Evolutionary conservation across 1,139 yeast genomes (phyloP), one percentile per base, ranked within the genome.

Genomic region (Geotrichum fermentans): DNA sequence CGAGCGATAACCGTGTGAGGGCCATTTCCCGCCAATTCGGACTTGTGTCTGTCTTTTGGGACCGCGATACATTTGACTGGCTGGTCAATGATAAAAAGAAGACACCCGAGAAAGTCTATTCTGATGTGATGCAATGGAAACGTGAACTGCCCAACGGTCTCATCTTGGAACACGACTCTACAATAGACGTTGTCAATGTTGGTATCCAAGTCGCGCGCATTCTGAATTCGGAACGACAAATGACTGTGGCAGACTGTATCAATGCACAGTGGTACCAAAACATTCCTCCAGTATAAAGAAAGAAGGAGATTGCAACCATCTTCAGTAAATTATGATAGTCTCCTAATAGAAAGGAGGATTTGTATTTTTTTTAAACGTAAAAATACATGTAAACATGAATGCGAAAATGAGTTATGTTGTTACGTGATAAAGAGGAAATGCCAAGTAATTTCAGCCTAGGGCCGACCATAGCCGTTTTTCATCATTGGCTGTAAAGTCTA

Each of bases 11-110:
- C 63, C 72, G 97, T 47, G 83, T 90, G 0, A 71, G 97, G 50
- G 72, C 83, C 1, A 86, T 90, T 49, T 76, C 88, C 16, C 72
- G 94, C 47, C 88, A 84, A 65, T 86, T 92, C 66, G 96, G 96
- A 0, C 76, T 90, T 75, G 90, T 83, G 60, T 79, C 85, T 14
- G 97, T 85, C 20, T 68, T 90, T 40, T 90, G 97, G 98, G 94
- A 89, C 63, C 79, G 78, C 59, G 97, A 90, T 65, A 80, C 96
- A 0, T 83, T 83, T 67, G 97, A 92, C 66, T 90, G 97, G 97
- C 79, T 80, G 65, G 69, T 89, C 57, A 61, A 61, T 45, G 66
- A 61, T 24, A 61, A 61, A 16, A 52, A 61, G 38, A 73, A 78
- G 49, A 73, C 77, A 0, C 80, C 78, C 50, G 60, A 62, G 2